Evolutionary conservation across 352 stramenopile genomes (phyloP).

Genomic region (Pythium brachiatum): DNA sequence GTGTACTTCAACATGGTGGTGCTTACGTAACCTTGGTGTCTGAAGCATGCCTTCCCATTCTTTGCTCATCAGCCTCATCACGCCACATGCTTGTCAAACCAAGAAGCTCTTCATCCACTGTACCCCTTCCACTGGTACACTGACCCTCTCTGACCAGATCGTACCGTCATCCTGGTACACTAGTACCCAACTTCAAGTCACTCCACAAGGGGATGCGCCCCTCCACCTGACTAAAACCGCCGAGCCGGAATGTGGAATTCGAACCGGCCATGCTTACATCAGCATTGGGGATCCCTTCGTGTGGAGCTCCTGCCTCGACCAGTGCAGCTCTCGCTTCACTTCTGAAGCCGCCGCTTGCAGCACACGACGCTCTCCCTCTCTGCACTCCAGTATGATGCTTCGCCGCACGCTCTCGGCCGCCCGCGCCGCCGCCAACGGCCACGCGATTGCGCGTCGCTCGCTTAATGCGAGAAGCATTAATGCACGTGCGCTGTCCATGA

Average conservation of each 20-base stretch:
- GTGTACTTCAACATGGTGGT: no score
- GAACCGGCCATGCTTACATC: not conserved
- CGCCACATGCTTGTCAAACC: no score
- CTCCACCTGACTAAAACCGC: not conserved
- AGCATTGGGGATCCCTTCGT: no score
- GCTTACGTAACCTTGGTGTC: no score
- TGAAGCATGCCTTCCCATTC: no score
- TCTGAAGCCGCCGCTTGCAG: not conserved
- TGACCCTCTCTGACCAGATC: no score
- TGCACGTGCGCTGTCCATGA: constrained; percentile 28
- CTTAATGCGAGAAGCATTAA: not conserved
- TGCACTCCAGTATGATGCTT: constrained; percentile 4
- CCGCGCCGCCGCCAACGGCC: not conserved
- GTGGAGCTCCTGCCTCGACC: no score
- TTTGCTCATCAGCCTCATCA: no score
- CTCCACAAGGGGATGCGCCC: not conserved
- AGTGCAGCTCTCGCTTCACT: not conserved
- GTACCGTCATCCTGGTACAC: no score
- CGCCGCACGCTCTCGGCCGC: constrained; percentile 10
- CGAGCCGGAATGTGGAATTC: not conserved
- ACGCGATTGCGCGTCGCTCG: not conserved
- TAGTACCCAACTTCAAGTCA: not conserved
- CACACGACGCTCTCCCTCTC: no score
- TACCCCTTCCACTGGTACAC: no score
- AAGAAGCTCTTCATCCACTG: no score